Evolutionary conservation across 129 eudicot genomes (phyloP).

Genomic region (Deinandra increscens): DNA sequence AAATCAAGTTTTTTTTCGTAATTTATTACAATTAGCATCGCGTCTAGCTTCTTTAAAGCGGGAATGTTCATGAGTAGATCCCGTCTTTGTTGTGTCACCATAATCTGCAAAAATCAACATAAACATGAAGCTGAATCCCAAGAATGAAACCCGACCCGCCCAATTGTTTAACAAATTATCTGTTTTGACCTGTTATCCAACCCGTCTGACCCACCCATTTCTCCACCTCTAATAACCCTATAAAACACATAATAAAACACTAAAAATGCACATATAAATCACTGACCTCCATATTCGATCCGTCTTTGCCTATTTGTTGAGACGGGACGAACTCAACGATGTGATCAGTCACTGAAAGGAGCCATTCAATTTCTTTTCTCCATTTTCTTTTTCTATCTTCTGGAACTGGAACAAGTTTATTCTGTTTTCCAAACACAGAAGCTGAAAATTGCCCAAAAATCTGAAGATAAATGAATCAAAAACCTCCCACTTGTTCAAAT

Average conservation of each 20-base stretch:
- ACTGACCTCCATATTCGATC: slow-evolving; percentile 84
- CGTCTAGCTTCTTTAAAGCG: slow-evolving; percentile 72
- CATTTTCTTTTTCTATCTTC: slow-evolving; percentile 62
- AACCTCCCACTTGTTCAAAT: slow-evolving; percentile 1
- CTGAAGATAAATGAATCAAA: slow-evolving; percentile 28
- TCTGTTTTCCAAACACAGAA: slow-evolving; percentile 77
- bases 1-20: neutral
- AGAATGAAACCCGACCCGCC: no score
- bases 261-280: neutral
- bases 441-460: slow-evolving; percentile 47
- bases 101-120: slow-evolving; percentile 47
- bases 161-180: neutral
- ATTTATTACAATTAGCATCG: slow-evolving; percentile 72
- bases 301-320: slow-evolving; percentile 63
- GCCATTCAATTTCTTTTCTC: slow-evolving; percentile 83
- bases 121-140: no score
- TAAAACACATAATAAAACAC: neutral
- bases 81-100: slow-evolving; percentile 75
- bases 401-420: slow-evolving; percentile 69
- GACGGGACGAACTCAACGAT: slow-evolving; percentile 79
- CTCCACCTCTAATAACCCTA: neutral
- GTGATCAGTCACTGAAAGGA: slow-evolving; percentile 72
- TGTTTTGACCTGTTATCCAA: neutral
- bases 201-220: neutral
- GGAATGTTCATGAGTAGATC: slow-evolving; percentile 78